Evolutionary conservation across 1,284 basidiomycete genomes (phyloP).

Genomic region (Apiotrichum mycotoxinovorans): DNA sequence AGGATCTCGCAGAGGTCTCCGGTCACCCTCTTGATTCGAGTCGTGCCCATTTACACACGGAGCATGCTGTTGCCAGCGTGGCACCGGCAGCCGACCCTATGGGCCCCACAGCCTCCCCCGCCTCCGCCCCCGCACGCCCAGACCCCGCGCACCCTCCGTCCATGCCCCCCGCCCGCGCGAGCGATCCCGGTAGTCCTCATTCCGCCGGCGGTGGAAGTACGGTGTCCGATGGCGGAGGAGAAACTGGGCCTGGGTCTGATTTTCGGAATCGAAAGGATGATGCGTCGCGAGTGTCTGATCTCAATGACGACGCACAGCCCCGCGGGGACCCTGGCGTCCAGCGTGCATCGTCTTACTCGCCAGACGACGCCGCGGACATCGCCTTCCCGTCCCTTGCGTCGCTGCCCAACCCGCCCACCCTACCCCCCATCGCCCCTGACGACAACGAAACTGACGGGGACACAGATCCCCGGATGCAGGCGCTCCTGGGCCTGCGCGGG

Average conservation of each 20-base stretch:
- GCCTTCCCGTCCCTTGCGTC: conserved; percentile 3
- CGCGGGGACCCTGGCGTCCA: too few relatives aligned
- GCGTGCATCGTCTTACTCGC: background rate
- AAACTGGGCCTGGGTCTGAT: background rate
- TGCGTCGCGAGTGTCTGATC: too few relatives aligned
- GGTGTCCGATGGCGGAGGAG: background rate
- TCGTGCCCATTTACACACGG: too few relatives aligned
- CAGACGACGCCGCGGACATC: background rate
- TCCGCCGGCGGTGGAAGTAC: background rate
- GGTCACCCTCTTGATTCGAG: too few relatives aligned
- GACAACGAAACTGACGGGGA: conserved; percentile 23
- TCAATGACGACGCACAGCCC: background rate
- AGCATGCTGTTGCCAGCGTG: too few relatives aligned
- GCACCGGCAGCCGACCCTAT: too few relatives aligned
- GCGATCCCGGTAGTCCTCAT: background rate
- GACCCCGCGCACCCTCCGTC: background rate
- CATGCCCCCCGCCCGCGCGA: background rate
- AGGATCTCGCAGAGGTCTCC: too few relatives aligned
- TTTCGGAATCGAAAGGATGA: background rate
- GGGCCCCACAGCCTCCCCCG: too few relatives aligned
- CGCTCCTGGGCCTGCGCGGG: conserved; percentile 30
- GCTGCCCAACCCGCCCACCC: conserved; percentile 3
- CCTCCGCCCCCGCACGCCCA: background rate
- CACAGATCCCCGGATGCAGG: conserved; percentile 22
- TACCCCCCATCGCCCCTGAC: conserved; percentile 12